Evolutionary conservation across 1,139 yeast species (phyloP).

Genomic region (Protomyces inouyei): DNA sequence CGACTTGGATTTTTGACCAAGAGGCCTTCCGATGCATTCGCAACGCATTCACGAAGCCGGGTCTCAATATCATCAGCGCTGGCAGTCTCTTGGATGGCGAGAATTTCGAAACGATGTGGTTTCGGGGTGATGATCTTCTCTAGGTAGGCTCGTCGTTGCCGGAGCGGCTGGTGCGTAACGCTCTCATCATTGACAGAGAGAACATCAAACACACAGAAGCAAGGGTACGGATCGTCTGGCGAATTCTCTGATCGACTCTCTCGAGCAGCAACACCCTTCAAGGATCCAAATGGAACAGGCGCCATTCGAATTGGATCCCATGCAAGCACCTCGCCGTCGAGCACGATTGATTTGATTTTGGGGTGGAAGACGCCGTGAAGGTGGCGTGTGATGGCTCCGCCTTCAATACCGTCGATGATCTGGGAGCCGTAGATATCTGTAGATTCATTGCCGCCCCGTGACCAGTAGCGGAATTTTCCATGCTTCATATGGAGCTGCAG

Average conservation of each 20-base stretch:
- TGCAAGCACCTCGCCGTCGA: constrained; percentile 94
- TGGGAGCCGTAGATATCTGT: constrained; percentile 68
- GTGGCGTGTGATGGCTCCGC: constrained; percentile 60
- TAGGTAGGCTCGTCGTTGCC: constrained; percentile 54
- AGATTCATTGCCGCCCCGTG: constrained; percentile 68
- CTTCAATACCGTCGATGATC: constrained; percentile 39
- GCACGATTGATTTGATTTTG: constrained; percentile 47
- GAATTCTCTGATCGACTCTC: constrained; percentile 33
- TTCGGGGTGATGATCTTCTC: constrained; percentile 47
- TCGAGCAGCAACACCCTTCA: constrained; percentile 62
- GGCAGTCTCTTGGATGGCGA: constrained; percentile 37
- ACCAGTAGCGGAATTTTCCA: constrained; percentile 52
- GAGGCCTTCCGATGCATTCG: constrained; percentile 72
- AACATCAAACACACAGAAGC: constrained; percentile 69
- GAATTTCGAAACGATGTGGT: constrained; percentile 54
- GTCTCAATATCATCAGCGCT: constrained; percentile 43
- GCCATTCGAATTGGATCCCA: constrained; percentile 61
- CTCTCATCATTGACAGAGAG: constrained; percentile 62
- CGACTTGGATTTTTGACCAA: constrained; percentile 64
- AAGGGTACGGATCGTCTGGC: constrained; percentile 40
- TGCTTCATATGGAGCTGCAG: constrained; percentile 62
- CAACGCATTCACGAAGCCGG: constrained; percentile 57
- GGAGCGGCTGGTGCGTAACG: constrained; percentile 52
- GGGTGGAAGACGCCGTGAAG: constrained; percentile 47
- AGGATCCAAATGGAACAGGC: constrained; percentile 72